Evolutionary conservation across 805 yeast genomes (phyloP).

Genomic region (Allodekkera sacchari): DNA sequence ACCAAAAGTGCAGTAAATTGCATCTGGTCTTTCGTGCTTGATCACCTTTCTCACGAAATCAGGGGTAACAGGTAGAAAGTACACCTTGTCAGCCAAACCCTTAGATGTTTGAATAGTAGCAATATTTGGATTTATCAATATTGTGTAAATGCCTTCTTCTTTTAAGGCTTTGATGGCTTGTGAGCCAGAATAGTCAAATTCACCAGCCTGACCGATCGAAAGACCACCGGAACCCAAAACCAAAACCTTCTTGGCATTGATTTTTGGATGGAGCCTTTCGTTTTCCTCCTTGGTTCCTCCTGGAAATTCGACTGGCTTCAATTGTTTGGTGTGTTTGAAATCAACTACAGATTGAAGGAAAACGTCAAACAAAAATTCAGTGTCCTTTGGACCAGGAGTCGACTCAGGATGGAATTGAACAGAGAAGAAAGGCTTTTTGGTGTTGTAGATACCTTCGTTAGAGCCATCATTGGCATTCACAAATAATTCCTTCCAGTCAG

Average conservation of each 20-base stretch:
- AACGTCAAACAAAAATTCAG: slow-evolving; percentile 92
- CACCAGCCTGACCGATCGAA: slow-evolving; percentile 99
- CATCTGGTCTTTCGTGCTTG: slow-evolving; percentile 91
- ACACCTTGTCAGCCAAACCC: slow-evolving; percentile 96
- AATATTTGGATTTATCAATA: slow-evolving; percentile 93
- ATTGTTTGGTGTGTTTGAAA: slow-evolving; percentile 42
- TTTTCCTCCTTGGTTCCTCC: slow-evolving; percentile 78
- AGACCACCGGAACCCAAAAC: slow-evolving; percentile 97
- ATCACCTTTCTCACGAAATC: slow-evolving; percentile 96
- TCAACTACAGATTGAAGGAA: slow-evolving; percentile 77
- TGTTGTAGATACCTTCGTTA: slow-evolving; percentile 95
- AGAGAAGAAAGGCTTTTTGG: slow-evolving; percentile 82
- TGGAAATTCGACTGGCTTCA: slow-evolving; percentile 80
- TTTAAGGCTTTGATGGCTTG: slow-evolving; percentile 98
- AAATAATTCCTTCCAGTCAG: slow-evolving; percentile 90
- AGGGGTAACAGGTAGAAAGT: slow-evolving; percentile 94
- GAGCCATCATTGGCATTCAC: slow-evolving; percentile 96
- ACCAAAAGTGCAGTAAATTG: slow-evolving; percentile 95
- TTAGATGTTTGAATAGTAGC: slow-evolving; percentile 98
- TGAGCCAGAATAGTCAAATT: slow-evolving; percentile 96
- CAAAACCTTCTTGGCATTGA: slow-evolving; percentile 81
- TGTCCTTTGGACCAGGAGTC: slow-evolving; percentile 98
- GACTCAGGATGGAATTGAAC: slow-evolving; percentile 99
- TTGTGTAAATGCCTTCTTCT: slow-evolving; percentile 95
- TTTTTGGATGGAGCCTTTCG: slow-evolving; percentile 66